Conservation (phyloP, 2,329 filamentous ascomycete genomes). For the Colletotrichum sansevieriae region DNA sequence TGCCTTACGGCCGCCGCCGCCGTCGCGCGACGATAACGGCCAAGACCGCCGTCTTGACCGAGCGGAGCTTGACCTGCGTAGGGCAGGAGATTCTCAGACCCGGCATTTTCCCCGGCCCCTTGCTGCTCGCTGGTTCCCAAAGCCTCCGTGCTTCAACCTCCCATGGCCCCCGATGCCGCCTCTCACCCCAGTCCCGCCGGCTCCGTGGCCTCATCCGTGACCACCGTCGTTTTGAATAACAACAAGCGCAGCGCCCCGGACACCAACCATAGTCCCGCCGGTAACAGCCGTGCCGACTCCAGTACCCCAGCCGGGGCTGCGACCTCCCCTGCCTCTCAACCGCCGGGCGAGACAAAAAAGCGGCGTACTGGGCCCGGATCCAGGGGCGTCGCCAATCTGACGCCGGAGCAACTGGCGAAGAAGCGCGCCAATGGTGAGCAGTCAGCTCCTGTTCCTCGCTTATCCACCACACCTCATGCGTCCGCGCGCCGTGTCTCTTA, state of each 20-base stretch:
- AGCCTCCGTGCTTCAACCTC: slow-evolving; percentile 1
- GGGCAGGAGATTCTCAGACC: slow-evolving; percentile 3
- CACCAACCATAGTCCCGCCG: slow-evolving; percentile 30
- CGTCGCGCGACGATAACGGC: slow-evolving; percentile 30
- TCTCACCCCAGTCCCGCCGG: slow-evolving; percentile 41
- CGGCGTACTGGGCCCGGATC: slow-evolving; percentile 60
- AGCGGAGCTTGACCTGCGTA: slow-evolving; percentile 26
- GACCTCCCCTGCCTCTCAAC: slow-evolving; percentile 31
- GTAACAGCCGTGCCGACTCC: slow-evolving; percentile 27
- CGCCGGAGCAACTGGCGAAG: slow-evolving; percentile 80
- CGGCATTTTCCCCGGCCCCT: not conserved
- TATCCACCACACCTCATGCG: not conserved
- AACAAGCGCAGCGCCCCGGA: slow-evolving; percentile 37
- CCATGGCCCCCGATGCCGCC: slow-evolving; percentile 40
- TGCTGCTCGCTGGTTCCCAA: not conserved
- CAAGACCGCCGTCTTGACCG: slow-evolving; percentile 30
- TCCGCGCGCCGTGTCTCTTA: slow-evolving; percentile 46
- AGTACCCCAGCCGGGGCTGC: slow-evolving; percentile 12
- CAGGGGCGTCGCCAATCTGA: slow-evolving; percentile 72
- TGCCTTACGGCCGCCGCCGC: slow-evolving; percentile 24
- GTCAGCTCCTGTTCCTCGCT: not conserved
- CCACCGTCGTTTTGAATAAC: slow-evolving; percentile 19
- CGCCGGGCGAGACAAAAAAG: slow-evolving; percentile 54
- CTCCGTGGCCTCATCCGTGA: slow-evolving; percentile 39
- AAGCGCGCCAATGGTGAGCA: slow-evolving; percentile 69